Base-by-base conservation (phyloP, 306 rosid genomes). In the Dalbergia cochinchinensis region DNA sequence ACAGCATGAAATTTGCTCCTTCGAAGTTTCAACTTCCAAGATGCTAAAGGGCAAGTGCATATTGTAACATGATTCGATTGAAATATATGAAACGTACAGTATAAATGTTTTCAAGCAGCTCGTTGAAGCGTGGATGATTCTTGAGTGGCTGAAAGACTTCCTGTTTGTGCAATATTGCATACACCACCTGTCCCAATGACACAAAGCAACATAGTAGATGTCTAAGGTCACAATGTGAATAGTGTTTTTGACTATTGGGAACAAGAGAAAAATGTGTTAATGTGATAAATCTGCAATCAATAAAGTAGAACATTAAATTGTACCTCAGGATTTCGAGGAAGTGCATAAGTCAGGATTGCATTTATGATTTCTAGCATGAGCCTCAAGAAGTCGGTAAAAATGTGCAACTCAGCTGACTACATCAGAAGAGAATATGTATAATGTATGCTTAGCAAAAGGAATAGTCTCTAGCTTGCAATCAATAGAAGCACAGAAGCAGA, bases 251-350 rank as follows among this genome's bases (percentile, higher is more conserved):
- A 60, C 11, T 41, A 35, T 39, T 48, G 64, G 37, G 71, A 81
- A 34, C 71, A 68, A 62, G 77, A 77, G 65, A 71, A 70, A 61
- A 81, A 19, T 47, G 72, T 22, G 31, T 26, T 26, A 26, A 53
- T 26, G 33, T 22, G 31, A 73, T 53, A 73, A 65, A 61, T 69
- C 60, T 75, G 50, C 74, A 72, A 71, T 75, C 66, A 63, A 77
- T 73, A 58, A 68, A 59, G 7, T 47, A 51, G n/a, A 78, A 66
- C 34, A 81, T 44, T 47, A 55, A 57, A 81, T 70, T 53, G 22
- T 91, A 95, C 99, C 99, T 96, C 99, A 9, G 99, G 98, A 90
- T 96, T 96, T 83, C 94, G 92, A 78, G 99, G 99, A 84, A 96
- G 88, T 63, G 98, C 98, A 86, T 96, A 93, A 57, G 97, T 89